Evolutionary conservation across 2,329 filamentous ascomycete genomes (phyloP), one percentile per base, ranked within the genome.

Genomic region (Penicillium sp.): DNA sequence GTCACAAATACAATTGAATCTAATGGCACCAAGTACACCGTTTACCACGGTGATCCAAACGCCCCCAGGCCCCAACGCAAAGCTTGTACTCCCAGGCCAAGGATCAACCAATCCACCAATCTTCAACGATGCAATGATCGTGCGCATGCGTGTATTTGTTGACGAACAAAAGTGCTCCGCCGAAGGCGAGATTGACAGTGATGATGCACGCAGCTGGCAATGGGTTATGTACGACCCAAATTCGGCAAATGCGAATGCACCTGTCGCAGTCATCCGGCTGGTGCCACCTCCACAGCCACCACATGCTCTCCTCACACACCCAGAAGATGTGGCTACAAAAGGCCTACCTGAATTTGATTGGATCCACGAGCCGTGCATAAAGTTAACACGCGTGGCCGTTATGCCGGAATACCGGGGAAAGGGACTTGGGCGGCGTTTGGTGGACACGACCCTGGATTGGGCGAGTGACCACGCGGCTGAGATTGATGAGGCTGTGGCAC

Each of bases 151-250:
- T 39, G 85, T 87, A 62, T 87, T 83, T 63, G 77, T 84, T 37
- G 74, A 81, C 57, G 85, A 87, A 69, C 85, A 87, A 62, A 73
- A 77, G 23, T 80, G 84, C 27, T 76, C 79, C 0, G 74, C 86
- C 1, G 85, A 89, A 37, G 85, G 86, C 62, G 93, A 98, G 73
- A 83, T 91, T 63, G 93, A 97, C 77, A 77, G 81, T 1, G 92
- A 97, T 71, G 93, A 98, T 72, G 64, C 82, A 1, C 84, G 90
- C 35, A 88, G 86, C 64, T 93, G 88, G 77, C 92, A 97, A 75
- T 96, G 91, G 90, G 88, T 96, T 29, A 80, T 88, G n/a, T 96
- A 96, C 74, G 85, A 86, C 19, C 29, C 49, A 16, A 13, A 21
- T 7, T 37, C 47, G 77, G 6, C 75, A n/a, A 75, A 78, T 50